A percentile compares a stretch with the other conserved stretches of the same genome.
Conservation (phyloP, 352 stramenopile species). For the Achlya hypogyna region DNA sequence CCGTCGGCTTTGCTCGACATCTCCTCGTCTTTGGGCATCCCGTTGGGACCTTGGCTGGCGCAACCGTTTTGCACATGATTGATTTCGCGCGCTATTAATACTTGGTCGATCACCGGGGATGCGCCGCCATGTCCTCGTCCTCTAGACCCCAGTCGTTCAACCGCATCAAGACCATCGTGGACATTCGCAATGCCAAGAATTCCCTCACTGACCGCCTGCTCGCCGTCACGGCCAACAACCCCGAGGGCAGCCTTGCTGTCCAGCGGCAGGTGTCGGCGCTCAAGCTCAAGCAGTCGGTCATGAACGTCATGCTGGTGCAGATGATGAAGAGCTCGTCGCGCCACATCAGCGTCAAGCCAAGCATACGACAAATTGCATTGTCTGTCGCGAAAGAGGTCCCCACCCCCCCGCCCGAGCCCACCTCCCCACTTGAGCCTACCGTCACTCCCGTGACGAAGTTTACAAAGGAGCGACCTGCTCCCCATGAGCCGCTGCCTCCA, state of each 20-base stretch:
- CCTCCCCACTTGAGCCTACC: too few relatives aligned
- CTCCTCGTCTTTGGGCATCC: background rate
- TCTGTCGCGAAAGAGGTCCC: too few relatives aligned
- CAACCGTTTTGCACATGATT: background rate
- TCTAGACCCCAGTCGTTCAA: background rate
- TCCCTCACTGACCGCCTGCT: background rate
- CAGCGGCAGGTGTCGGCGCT: background rate
- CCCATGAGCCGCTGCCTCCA: background rate
- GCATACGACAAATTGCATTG: too few relatives aligned
- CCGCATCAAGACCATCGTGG: background rate
- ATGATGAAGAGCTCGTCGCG: background rate
- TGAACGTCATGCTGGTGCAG: background rate
- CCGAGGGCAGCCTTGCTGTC: background rate
- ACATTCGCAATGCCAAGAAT: slow-evolving; percentile 9
- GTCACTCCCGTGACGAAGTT: background rate
- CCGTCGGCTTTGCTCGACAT: background rate
- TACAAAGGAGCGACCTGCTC: background rate
- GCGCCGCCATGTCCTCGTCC: slow-evolving; percentile 50
- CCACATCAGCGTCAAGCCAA: background rate
- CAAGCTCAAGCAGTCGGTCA: slow-evolving; percentile 1
- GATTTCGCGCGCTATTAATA: background rate
- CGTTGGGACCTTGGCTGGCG: background rate
- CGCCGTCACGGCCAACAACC: background rate
- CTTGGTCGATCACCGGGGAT: background rate
- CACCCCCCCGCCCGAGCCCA: too few relatives aligned